Evolutionary conservation across 1,284 basidiomycete genomes (phyloP).

Genomic region (Moesziomyces antarcticus): DNA sequence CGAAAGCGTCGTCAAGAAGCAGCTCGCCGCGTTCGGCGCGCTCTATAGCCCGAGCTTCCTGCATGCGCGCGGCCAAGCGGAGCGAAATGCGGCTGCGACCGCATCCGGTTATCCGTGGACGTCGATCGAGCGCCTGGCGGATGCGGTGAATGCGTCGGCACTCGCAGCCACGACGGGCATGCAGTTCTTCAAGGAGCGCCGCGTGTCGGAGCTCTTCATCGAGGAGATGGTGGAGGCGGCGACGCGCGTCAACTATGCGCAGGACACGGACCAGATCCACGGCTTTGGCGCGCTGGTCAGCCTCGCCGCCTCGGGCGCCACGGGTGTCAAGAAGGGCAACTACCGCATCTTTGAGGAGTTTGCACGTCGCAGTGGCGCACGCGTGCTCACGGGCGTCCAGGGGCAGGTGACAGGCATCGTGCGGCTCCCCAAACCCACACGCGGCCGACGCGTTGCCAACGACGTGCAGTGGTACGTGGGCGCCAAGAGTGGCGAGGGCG

Average conservation of each 20-base stretch:
- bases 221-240: slow-evolving; percentile 84
- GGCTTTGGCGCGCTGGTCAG: slow-evolving; percentile 80
- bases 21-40: slow-evolving; percentile 69
- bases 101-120: slow-evolving; percentile 72
- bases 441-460: not conserved
- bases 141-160: slow-evolving; percentile 72
- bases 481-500: slow-evolving; percentile 56
- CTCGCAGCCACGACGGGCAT: slow-evolving; percentile 46
- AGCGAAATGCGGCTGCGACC: not conserved
- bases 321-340: slow-evolving; percentile 82
- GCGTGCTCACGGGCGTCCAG: slow-evolving; percentile 40
- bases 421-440: slow-evolving; percentile 23
- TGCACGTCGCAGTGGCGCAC: slow-evolving; percentile 75
- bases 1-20: slow-evolving; percentile 73
- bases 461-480: slow-evolving; percentile 61
- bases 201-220: slow-evolving; percentile 67
- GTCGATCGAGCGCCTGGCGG: slow-evolving; percentile 74
- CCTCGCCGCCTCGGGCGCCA: slow-evolving; percentile 79
- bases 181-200: slow-evolving; percentile 59
- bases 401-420: slow-evolving; percentile 65
- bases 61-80: slow-evolving; percentile 56
- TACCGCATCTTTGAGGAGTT: slow-evolving; percentile 86
- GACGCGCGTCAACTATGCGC: slow-evolving; percentile 86
- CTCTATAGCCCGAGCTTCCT: slow-evolving; percentile 76
- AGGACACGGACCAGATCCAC: slow-evolving; percentile 80